Evolutionary conservation across 78 protist genomes (phyloP).

Genomic region (Polysphondylium violaceum): DNA sequence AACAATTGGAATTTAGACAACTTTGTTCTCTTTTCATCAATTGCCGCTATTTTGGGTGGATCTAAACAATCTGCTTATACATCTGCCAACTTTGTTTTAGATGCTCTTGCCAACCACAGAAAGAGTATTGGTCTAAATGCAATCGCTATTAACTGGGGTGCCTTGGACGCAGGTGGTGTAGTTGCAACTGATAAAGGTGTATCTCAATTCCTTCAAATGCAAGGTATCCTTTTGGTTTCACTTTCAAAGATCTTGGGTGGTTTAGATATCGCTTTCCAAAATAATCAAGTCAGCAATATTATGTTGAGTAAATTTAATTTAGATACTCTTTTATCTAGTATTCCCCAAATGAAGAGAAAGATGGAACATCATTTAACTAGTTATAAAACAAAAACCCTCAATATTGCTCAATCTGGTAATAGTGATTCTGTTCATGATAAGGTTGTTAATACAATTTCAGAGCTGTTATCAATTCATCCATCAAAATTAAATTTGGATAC

Average conservation of each 20-base stretch:
- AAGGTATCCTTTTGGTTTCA: slow-evolving; percentile 27
- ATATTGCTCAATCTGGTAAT: background rate
- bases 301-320: slow-evolving; percentile 7
- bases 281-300: background rate
- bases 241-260: slow-evolving; percentile 61
- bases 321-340: background rate
- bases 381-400: background rate
- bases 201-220: slow-evolving; percentile 15
- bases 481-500: slow-evolving; percentile 57
- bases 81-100: slow-evolving; percentile 88
- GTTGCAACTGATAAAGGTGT: slow-evolving; percentile 53
- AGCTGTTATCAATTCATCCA: slow-evolving; percentile 46
- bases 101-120: slow-evolving; percentile 67
- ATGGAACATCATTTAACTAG: slow-evolving; percentile 38
- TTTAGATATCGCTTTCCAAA: slow-evolving; percentile 12
- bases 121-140: slow-evolving; percentile 41
- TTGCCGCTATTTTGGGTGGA: slow-evolving; percentile 73
- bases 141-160: slow-evolving; percentile 79
- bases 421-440: background rate
- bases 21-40: slow-evolving; percentile 81
- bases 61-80: slow-evolving; percentile 83
- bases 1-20: slow-evolving; percentile 13
- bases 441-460: slow-evolving; percentile 18
- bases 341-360: slow-evolving; percentile 26
- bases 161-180: slow-evolving; percentile 71